Percentiles rank a stretch among this genome's conserved stretches.
Evolutionary conservation across 2,329 filamentous ascomycete genomes (phyloP).

Genomic region (Ascochyta lentis): DNA sequence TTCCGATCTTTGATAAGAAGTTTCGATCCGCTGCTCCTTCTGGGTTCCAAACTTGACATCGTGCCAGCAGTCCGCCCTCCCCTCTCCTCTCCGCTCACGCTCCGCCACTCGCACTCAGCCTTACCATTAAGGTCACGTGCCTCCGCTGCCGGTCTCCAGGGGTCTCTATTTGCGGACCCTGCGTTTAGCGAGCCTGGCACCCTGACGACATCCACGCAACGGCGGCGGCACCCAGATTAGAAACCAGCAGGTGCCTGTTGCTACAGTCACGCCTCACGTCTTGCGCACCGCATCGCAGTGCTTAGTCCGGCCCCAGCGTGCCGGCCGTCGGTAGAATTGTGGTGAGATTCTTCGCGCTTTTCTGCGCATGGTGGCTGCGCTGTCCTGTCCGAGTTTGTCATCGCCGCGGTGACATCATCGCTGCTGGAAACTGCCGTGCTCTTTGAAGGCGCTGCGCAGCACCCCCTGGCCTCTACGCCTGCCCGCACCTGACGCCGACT

Average conservation of each 20-base stretch:
- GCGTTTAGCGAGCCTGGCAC: constrained; percentile 7
- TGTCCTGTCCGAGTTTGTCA: constrained; percentile 7
- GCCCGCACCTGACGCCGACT: constrained; percentile 15
- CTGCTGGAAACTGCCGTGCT: constrained; percentile 6
- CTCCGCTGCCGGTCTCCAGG: constrained; percentile 3
- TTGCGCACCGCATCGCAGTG: too few species aligned
- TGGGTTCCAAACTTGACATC: constrained; percentile 1
- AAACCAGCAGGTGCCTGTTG: constrained; percentile 6
- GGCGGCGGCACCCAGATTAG: constrained; percentile 5
- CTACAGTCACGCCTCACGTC: constrained; percentile 1
- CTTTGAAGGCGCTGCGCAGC: constrained; percentile 5
- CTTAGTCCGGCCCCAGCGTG: background rate
- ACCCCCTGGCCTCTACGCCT: constrained; percentile 9
- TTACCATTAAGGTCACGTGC: constrained; percentile 10
- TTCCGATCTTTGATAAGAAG: constrained; percentile 15
- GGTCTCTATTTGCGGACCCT: constrained; percentile 6
- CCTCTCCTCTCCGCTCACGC: constrained; percentile 9
- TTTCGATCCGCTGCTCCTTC: constrained; percentile 15
- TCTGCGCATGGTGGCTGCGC: constrained; percentile 12
- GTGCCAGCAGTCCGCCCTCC: constrained; percentile 6
- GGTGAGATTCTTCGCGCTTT: background rate
- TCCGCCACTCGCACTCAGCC: constrained; percentile 17
- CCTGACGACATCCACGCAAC: constrained; percentile 9
- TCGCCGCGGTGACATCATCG: constrained; percentile 16
- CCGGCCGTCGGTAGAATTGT: too few species aligned